A percentile compares a stretch with the other conserved stretches of the same genome.
phyloP scores from a whole-genome alignment of 1,284 basidiomycete genomes.

The Ustilago lituana region DNA sequence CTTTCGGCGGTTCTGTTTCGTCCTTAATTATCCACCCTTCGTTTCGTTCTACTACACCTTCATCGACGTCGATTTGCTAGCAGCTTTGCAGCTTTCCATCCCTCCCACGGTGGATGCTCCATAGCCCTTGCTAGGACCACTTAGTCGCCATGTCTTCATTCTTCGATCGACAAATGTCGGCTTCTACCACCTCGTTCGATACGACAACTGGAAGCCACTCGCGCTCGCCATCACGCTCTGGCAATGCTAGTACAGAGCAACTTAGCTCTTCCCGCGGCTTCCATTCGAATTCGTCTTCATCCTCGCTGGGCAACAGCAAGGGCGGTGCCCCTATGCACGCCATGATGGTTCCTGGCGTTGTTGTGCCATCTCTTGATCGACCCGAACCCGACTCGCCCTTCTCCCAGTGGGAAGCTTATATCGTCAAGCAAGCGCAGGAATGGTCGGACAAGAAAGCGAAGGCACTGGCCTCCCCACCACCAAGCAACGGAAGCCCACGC shows the following conservation, averaged over 20 bases:
- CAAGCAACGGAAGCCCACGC: slow-evolving; percentile 7
- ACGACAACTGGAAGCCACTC: slow-evolving; percentile 7
- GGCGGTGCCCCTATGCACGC: slow-evolving; percentile 35
- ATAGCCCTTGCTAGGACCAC: not conserved
- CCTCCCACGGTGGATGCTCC: no score
- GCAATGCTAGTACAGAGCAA: not conserved
- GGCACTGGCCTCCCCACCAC: slow-evolving; percentile 5
- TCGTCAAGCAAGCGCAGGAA: slow-evolving; percentile 30
- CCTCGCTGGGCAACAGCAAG: slow-evolving; percentile 9
- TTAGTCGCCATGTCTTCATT: slow-evolving; percentile 19
- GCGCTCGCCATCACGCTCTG: slow-evolving; percentile 4
- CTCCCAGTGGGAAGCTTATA: slow-evolving; percentile 46
- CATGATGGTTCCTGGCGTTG: slow-evolving; percentile 38
- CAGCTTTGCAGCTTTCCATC: no score
- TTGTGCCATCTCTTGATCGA: slow-evolving; percentile 19
- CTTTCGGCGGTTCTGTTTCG: no score
- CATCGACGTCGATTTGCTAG: no score
- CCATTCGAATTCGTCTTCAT: slow-evolving; percentile 16
- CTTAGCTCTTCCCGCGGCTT: slow-evolving; percentile 1
- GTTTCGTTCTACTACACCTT: no score
- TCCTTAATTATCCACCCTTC: no score
- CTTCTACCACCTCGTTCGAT: slow-evolving; percentile 12
- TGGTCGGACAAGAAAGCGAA: slow-evolving; percentile 31
- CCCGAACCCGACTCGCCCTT: slow-evolving; percentile 27
- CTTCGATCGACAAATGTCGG: slow-evolving; percentile 14